Evolutionary conservation across 2,329 filamentous ascomycete species (phyloP).

Genomic region (Aaosphaeria arxii): DNA sequence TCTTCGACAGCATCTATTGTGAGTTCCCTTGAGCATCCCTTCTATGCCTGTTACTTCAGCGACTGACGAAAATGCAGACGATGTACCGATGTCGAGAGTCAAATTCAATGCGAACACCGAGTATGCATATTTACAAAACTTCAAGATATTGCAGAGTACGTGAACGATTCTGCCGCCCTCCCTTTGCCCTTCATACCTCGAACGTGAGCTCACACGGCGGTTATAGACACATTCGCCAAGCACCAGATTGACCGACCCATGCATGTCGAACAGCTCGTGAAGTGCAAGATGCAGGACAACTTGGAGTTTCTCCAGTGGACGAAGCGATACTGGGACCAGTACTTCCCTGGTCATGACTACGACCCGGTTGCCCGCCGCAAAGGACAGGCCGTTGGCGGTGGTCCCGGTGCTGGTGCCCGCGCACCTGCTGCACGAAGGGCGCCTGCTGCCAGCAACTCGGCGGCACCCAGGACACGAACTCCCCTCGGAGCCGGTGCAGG

Average conservation of each 20-base stretch:
- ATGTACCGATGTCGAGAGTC: constrained; percentile 91
- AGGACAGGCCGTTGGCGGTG: constrained; percentile 56
- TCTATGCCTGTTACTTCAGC: no score
- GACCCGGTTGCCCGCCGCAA: constrained; percentile 85
- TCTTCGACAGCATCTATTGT: constrained; percentile 97
- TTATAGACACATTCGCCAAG: constrained; percentile 74
- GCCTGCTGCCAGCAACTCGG: constrained; percentile 38
- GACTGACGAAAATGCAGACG: constrained; percentile 49
- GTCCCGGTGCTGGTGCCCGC: constrained; percentile 50
- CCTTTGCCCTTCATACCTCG: no score
- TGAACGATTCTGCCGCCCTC: constrained; percentile 9
- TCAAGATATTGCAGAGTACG: constrained; percentile 95
- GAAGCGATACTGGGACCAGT: constrained; percentile 96
- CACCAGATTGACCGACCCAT: constrained; percentile 88
- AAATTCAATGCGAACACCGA: constrained; percentile 98
- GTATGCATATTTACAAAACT: constrained; percentile 97
- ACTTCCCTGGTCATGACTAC: constrained; percentile 96
- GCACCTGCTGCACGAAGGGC: constrained; percentile 48
- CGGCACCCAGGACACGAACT: constrained; percentile 40
- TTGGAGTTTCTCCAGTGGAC: constrained; percentile 97
- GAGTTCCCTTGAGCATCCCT: constrained; percentile 25
- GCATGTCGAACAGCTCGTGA: constrained; percentile 82
- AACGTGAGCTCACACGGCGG: no score
- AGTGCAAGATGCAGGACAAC: constrained; percentile 99
- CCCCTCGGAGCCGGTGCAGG: constrained; percentile 26